phyloP scores from a whole-genome alignment of 257 asterid species.

The Leptodermis oblonga region DNA sequence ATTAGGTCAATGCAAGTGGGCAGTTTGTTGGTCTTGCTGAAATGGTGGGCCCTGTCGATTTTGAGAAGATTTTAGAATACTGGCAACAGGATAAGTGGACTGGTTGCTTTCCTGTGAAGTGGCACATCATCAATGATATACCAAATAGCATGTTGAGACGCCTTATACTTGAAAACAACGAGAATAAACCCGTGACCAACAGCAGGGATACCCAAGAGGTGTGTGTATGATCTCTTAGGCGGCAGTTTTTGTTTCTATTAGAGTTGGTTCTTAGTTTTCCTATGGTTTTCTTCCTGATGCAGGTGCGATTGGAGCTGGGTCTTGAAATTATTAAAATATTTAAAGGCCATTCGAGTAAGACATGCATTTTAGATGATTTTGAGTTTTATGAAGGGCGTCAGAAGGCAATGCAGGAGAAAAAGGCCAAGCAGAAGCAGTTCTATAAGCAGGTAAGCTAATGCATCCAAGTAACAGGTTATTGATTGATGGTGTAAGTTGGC shows the following conservation, averaged over 20 bases:
- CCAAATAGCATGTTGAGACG: constrained; percentile 37
- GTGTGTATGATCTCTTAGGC: background rate
- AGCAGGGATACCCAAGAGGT: constrained; percentile 56
- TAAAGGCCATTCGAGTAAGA: constrained; percentile 32
- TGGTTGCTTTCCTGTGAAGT: constrained; percentile 43
- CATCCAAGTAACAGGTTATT: background rate
- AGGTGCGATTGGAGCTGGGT: constrained; percentile 40
- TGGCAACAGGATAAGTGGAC: constrained; percentile 58
- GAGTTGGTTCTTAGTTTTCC: background rate
- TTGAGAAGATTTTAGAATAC: constrained; percentile 30
- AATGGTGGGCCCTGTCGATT: constrained; percentile 41
- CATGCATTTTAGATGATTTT: constrained; percentile 46
- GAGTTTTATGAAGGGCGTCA: constrained; percentile 49
- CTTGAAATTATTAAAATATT: constrained; percentile 26
- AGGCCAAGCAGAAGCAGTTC: constrained; percentile 34
- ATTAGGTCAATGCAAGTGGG: constrained; percentile 47
- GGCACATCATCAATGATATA: constrained; percentile 43
- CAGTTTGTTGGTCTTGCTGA: constrained; percentile 53
- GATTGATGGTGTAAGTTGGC: background rate
- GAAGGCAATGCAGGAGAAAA: constrained; percentile 39
- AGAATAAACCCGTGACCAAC: constrained; percentile 50
- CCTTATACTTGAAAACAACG: constrained; percentile 38
- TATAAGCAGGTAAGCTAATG: constrained; percentile 25
- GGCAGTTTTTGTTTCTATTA: background rate
- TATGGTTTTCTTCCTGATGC: constrained; percentile 7